Base-by-base conservation (phyloP, 1,284 basidiomycete genomes). In the Ustilago curta region DNA sequence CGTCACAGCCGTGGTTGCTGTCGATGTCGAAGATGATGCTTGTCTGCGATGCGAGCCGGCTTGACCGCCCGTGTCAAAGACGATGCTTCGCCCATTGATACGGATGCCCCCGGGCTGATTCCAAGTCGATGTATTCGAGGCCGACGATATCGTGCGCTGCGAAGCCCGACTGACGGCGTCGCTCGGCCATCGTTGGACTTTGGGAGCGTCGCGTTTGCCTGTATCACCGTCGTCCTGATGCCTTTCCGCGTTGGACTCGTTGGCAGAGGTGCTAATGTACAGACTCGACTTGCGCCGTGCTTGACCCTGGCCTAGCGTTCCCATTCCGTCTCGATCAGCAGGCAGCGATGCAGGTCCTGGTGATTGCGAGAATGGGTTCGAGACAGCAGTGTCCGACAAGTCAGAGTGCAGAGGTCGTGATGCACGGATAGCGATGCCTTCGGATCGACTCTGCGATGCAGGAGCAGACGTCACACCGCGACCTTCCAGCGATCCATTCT, bases 331-430 rank as follows among this genome's bases (percentile, higher is more conserved):
- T 32, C 71, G 58, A 57, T 61, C 66, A 16, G 31, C 40, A 4
- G 73, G 69, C 47, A 76, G 32, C 39, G 70, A 63, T 23, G 70
- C 58, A 6, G 73, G 69, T n/a, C 65, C 74, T 3, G 74, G 74
- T 16, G 70, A 74, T 40, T 77, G 74, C 45, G 74, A 77, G 43
- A 77, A 77, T 19, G 74, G 74, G 18, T 77, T 77, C 43, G 66
- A 58, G 12, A 72, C 60, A 0, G 70, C 60, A 4, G 69, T 72
- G 39, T 70, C 60, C 8, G 56, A 53, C 51, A 69, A 23, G 32
- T 70, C 63, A 16, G 66, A 50, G 6, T 66, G 65, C 52, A 60
- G 12, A 32, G 61, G 47, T n/a, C 59, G 37, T 18, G 54, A 29
- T 12, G 42, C 21, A 5, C 67, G 67, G 31, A 74, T 73, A 5